phyloP scores from a whole-genome alignment of 192 early-diverging fungal species.

The Tieghemiomyces parasiticus region DNA sequence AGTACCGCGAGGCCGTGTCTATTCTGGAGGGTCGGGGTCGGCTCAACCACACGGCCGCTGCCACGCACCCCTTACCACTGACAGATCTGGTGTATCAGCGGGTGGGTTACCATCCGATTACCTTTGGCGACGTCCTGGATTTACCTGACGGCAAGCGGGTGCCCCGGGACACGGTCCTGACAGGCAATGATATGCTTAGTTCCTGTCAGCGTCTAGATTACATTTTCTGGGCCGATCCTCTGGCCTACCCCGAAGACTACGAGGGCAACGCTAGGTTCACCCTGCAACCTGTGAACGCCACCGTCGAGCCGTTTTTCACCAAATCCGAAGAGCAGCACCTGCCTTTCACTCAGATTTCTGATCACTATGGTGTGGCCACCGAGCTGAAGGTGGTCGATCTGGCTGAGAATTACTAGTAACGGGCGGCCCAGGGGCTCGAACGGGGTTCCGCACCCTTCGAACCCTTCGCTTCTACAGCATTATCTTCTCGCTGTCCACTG shows the following conservation, averaged over 20 bases:
- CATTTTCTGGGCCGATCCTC: slow-evolving; percentile 11
- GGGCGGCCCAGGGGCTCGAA: too few relatives aligned
- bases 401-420: too few relatives aligned
- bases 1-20: not conserved
- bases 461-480: too few relatives aligned
- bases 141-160: not conserved
- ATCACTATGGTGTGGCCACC: slow-evolving; percentile 7
- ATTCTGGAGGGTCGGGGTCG: not conserved
- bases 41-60: not conserved
- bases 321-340: not conserved
- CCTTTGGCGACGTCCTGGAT: slow-evolving; percentile 17
- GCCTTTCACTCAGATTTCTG: slow-evolving; percentile 11
- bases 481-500: too few relatives aligned
- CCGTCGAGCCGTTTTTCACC: slow-evolving; percentile 5
- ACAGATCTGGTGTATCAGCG: slow-evolving; percentile 22
- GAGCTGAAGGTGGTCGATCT: slow-evolving; percentile 1
- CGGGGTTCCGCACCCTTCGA: too few relatives aligned
- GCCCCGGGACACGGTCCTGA: slow-evolving; percentile 6
- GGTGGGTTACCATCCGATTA: slow-evolving; percentile 26
- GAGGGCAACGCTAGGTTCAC: not conserved
- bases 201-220: slow-evolving; percentile 11
- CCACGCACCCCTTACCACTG: not conserved
- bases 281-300: not conserved
- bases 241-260: not conserved
- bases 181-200: not conserved